Conservation (phyloP, 1,139 yeast genomes). For the Yamadazyma membranifaciens region DNA sequence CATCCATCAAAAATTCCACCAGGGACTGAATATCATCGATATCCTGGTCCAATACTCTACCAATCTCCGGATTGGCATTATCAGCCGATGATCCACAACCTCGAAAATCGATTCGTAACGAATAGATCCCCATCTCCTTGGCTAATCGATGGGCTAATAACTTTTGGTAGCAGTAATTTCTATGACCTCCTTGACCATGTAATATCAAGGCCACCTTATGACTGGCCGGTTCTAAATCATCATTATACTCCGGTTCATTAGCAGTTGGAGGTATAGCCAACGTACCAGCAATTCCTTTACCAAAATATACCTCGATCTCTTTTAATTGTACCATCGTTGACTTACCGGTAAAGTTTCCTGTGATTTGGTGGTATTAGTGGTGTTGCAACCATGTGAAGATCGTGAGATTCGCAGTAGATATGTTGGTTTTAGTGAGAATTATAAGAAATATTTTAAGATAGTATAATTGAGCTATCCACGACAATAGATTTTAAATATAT, state of each 20-base stretch:
- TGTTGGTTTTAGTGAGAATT: no score
- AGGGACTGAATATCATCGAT: slow-evolving; percentile 62
- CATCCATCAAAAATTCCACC: slow-evolving; percentile 42
- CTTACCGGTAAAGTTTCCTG: no score
- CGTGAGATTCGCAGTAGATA: neutral
- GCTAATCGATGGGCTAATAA: slow-evolving; percentile 62
- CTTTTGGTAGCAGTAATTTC: slow-evolving; percentile 74
- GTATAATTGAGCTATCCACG: no score
- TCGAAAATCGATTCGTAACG: slow-evolving; percentile 79
- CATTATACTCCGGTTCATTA: slow-evolving; percentile 22
- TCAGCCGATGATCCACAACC: slow-evolving; percentile 80
- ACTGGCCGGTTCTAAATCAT: slow-evolving; percentile 36
- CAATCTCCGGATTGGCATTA: slow-evolving; percentile 38
- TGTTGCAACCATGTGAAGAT: neutral
- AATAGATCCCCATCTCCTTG: slow-evolving; percentile 54
- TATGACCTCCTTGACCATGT: slow-evolving; percentile 87
- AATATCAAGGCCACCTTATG: slow-evolving; percentile 39
- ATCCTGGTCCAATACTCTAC: slow-evolving; percentile 64
- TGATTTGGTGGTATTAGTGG: neutral
- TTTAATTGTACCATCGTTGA: slow-evolving; percentile 20
- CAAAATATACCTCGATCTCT: slow-evolving; percentile 38
- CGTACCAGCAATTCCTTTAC: slow-evolving; percentile 38
- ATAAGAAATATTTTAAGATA: no score
- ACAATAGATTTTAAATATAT: no score
- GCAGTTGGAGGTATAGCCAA: slow-evolving; percentile 38